phyloP scores from a whole-genome alignment of 305 asterid species.

The Fraxinus greggii region DNA sequence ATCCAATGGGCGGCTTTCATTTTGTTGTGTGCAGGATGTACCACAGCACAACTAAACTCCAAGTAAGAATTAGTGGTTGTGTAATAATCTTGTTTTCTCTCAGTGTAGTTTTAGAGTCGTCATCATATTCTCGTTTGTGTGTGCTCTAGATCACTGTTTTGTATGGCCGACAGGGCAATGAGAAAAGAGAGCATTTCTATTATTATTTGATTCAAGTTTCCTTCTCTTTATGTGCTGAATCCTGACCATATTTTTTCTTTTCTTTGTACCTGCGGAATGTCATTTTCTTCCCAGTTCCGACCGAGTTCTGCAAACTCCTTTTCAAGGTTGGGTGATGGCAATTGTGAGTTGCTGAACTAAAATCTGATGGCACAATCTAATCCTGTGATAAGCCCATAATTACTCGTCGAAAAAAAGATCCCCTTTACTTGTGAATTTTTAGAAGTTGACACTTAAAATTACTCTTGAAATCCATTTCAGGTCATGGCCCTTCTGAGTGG shows the following conservation, averaged over 20 bases:
- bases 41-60: slow-evolving; percentile 97
- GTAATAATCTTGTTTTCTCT: slow-evolving; percentile 13
- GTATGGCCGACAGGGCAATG: neutral
- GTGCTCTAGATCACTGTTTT: neutral
- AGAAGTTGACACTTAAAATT: slow-evolving; percentile 4
- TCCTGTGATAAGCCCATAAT: slow-evolving; percentile 4
- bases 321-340: slow-evolving; percentile 99
- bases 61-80: slow-evolving; percentile 52
- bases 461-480: slow-evolving; percentile 48
- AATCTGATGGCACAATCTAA: slow-evolving; percentile 18
- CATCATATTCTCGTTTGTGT: neutral
- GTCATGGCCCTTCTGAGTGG: slow-evolving; percentile 99
- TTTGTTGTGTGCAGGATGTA: slow-evolving; percentile 96
- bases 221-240: slow-evolving; percentile 15
- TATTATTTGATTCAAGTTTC: neutral
- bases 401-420: slow-evolving; percentile 10
- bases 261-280: slow-evolving; percentile 27
- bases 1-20: slow-evolving; percentile 96
- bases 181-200: slow-evolving; percentile 9
- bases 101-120: slow-evolving; percentile 4
- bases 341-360: slow-evolving; percentile 66
- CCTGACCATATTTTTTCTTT: slow-evolving; percentile 22
- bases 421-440: slow-evolving; percentile 6
- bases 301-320: slow-evolving; percentile 81
- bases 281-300: slow-evolving; percentile 70